Evolutionary conservation across 1,284 basidiomycete species (phyloP).

Genomic region (Microbotryum lychnidis-dioicae): DNA sequence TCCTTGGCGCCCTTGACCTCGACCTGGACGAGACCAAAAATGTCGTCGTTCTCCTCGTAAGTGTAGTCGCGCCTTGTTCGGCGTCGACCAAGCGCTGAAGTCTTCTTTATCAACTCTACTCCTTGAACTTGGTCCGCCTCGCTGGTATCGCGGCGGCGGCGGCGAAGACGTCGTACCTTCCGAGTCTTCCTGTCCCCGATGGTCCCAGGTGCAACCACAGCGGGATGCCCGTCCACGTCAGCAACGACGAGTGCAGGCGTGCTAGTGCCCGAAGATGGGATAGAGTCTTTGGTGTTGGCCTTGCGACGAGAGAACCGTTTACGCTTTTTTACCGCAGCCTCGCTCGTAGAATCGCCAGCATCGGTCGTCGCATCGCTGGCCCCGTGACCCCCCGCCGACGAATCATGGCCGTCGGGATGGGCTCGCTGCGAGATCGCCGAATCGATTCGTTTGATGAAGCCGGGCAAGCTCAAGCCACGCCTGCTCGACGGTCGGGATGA

Average conservation of each 20-base stretch:
- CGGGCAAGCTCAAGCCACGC: constrained; percentile 21
- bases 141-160: not conserved
- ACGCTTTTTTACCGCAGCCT: not conserved
- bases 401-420: not conserved
- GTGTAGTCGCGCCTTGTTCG: constrained; percentile 2
- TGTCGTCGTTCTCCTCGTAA: constrained; percentile 51
- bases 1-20: constrained; percentile 64
- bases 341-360: constrained; percentile 1
- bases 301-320: not conserved
- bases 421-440: constrained; percentile 3
- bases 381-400: too few relatives aligned
- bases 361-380: not conserved
- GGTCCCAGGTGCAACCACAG: too few relatives aligned
- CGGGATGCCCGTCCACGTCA: too few relatives aligned
- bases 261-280: too few relatives aligned
- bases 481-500: not conserved
- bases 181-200: too few relatives aligned
- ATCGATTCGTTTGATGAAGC: constrained; percentile 23
- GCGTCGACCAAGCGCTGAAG: not conserved
- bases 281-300: too few relatives aligned
- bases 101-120: not conserved
- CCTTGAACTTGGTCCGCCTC: constrained; percentile 12
- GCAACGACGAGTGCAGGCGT: too few relatives aligned
- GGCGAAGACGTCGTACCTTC: too few relatives aligned
- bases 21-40: constrained; percentile 88